These are phyloP conservation scores for Nakazawaea holstii DNA, from an alignment of 805 yeast species.

Conservation along the genomic window DNA sequence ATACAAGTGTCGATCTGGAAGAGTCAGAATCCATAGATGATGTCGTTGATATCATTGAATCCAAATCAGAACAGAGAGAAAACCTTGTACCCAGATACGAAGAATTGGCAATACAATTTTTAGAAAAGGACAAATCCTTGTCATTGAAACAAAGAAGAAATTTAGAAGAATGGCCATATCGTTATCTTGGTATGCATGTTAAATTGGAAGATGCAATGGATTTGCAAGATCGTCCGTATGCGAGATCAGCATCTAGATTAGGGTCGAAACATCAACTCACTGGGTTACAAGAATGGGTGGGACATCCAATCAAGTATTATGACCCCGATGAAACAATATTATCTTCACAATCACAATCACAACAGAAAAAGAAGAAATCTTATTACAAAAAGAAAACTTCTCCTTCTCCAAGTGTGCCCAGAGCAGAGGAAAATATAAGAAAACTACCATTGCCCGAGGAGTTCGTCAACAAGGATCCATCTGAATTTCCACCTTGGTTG, in stretches of 20 bases:
- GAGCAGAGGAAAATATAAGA: conserved; percentile 18
- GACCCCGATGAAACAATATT: conserved; percentile 29
- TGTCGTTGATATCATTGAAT: conserved; percentile 10
- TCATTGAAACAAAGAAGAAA: conserved; percentile 43
- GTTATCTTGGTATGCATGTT: conserved; percentile 75
- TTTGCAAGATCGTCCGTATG: conserved; percentile 71
- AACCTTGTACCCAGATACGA: conserved; percentile 46
- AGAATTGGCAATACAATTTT: conserved; percentile 47
- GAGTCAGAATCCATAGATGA: neutral
- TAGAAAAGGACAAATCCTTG: conserved; percentile 36
- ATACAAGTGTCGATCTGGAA: conserved; percentile 4
- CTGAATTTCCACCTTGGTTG: conserved; percentile 66
- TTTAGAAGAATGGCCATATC: conserved; percentile 74
- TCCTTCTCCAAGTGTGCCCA: conserved; percentile 17
- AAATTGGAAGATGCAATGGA: conserved; percentile 74
- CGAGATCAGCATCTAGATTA: conserved; percentile 71
- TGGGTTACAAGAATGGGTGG: conserved; percentile 59
- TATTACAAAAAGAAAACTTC: conserved; percentile 15
- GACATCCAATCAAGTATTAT: conserved; percentile 61
- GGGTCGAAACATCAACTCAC: conserved; percentile 73
- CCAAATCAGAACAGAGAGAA: neutral
- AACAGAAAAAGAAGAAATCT: conserved; percentile 21
- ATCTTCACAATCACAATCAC: conserved; percentile 12
- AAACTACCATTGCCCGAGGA: conserved; percentile 42
- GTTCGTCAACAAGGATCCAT: conserved; percentile 31